phyloP scores from a whole-genome alignment of 208 protist genomes.

The Trypanosoma melophagium region DNA sequence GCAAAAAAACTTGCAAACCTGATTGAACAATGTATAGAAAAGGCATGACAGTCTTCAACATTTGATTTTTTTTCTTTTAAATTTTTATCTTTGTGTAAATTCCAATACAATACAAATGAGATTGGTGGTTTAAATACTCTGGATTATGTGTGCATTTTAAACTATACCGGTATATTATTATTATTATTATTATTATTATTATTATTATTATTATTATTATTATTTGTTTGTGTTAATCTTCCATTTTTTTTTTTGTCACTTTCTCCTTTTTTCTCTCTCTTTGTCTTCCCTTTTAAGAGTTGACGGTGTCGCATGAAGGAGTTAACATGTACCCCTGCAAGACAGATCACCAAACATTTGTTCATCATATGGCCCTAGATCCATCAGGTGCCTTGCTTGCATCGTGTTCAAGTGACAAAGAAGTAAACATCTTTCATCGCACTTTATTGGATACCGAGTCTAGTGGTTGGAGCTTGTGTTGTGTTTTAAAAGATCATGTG shows the following conservation, averaged over 20 bases:
- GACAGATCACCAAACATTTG: slow-evolving; percentile 77
- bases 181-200: slow-evolving; percentile 10
- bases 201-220: slow-evolving; percentile 5
- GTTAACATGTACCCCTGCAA: slow-evolving; percentile 42
- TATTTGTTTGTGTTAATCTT: slow-evolving; percentile 9
- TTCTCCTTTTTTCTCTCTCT: slow-evolving; percentile 17
- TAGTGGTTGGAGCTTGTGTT: slow-evolving; percentile 61
- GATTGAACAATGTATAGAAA: slow-evolving; percentile 31
- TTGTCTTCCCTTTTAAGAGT: slow-evolving; percentile 6
- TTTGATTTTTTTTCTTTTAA: slow-evolving; percentile 1
- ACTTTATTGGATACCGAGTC: slow-evolving; percentile 16
- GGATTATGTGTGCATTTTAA: too few relatives aligned
- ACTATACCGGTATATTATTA: neutral
- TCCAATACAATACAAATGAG: too few relatives aligned
- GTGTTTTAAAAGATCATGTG: slow-evolving; percentile 72
- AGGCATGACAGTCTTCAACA: neutral
- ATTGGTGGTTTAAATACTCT: too few relatives aligned
- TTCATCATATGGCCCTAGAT: slow-evolving; percentile 83
- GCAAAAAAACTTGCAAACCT: slow-evolving; percentile 59
- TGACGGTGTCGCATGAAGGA: slow-evolving; percentile 4
- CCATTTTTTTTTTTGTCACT: slow-evolving; percentile 20
- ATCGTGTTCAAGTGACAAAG: slow-evolving; percentile 86
- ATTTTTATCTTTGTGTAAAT: neutral
- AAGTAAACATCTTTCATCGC: slow-evolving; percentile 77
- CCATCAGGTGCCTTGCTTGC: slow-evolving; percentile 75